phyloP scores from a whole-genome alignment of 176 grass and related monocot genomes.

The Metroxylon sagu region DNA sequence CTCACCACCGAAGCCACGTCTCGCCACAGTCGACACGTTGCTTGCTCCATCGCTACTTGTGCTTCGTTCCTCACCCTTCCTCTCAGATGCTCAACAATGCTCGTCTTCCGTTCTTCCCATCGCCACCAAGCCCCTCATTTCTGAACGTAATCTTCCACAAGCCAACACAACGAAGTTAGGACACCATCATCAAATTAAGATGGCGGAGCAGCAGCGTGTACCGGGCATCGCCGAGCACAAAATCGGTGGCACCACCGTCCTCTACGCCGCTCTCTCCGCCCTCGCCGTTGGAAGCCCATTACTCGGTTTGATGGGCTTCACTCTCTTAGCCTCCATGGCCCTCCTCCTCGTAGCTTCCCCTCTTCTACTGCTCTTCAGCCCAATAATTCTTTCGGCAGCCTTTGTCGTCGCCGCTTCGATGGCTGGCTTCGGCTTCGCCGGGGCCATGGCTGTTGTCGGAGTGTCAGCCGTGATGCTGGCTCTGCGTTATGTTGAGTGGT shows the following conservation, averaged over 20 bases:
- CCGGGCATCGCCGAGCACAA: no score
- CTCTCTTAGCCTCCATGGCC: background rate
- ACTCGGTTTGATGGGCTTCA: background rate
- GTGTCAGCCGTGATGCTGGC: background rate
- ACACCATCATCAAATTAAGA: no score
- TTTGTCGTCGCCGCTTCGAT: background rate
- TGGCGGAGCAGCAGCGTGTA: no score
- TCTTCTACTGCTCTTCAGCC: constrained; percentile 5
- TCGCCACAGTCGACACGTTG: no score
- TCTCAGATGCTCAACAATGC: no score
- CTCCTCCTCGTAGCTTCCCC: constrained; percentile 6
- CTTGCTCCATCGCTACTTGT: no score
- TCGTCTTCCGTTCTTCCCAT: no score
- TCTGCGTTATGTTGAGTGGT: constrained; percentile 25
- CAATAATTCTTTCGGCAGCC: background rate
- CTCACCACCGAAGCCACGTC: no score
- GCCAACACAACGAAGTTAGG: no score
- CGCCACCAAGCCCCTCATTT: no score
- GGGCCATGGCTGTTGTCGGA: background rate
- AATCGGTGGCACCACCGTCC: background rate
- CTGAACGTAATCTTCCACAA: no score
- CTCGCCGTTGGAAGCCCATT: background rate
- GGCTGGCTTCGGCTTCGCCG: background rate
- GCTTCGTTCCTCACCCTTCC: no score
- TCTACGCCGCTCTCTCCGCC: background rate